Base-by-base conservation (phyloP, 352 stramenopile species). In the Phytophthora citricola region DNA sequence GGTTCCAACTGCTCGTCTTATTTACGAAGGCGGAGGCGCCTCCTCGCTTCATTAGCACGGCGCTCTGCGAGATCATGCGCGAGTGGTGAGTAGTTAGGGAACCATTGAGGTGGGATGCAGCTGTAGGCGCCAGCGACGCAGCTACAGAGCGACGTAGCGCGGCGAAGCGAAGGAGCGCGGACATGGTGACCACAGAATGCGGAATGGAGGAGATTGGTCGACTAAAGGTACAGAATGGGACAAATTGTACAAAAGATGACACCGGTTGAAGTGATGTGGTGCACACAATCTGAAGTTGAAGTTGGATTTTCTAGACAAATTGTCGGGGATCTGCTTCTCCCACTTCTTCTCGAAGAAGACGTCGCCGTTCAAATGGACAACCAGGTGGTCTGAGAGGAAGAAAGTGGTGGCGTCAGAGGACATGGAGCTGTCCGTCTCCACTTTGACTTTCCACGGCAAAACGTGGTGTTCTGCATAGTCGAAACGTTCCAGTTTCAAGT, bases 21-120 rank as follows among this genome's bases (percentile, higher is more conserved):
- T 66, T 58, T 5, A 83, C 77, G 57, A 89, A 91, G 26, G 78
- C 86, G 27, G 86, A 94, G 22, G 78, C 74, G 56, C 86, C 86
- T 59, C 85, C 86, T 36, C 86, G 83, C 79, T 92, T 92, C 29
- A 62, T 55, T 11, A 92, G 69, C 54, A 75, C 65, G 32, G 55
- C 63, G 32, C 70, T 79, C 36, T 75, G 69, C 47, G 76, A 75
- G 58, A 91, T 86, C 24, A 20, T 22, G 22, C 72, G 71, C 47
- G 40, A 51, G 20, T 64, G 47, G 0, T 54, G 50, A 34, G 55
- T 36, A 57, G 9, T 44, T 24, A 5, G 15, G 3, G 20, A 7
- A 7, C 14, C 36, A 48, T 40, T 47, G 6, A 68, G 38, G 32
- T 71, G 51, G 2, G 31, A 58, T 4, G 31, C 38, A 50, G 41